Percentiles rank a stretch among this genome's conserved stretches.
These are phyloP conservation scores for Boletus coccyginus DNA, from an alignment of 768 basidiomycete species.

Conservation along the genomic window DNA sequence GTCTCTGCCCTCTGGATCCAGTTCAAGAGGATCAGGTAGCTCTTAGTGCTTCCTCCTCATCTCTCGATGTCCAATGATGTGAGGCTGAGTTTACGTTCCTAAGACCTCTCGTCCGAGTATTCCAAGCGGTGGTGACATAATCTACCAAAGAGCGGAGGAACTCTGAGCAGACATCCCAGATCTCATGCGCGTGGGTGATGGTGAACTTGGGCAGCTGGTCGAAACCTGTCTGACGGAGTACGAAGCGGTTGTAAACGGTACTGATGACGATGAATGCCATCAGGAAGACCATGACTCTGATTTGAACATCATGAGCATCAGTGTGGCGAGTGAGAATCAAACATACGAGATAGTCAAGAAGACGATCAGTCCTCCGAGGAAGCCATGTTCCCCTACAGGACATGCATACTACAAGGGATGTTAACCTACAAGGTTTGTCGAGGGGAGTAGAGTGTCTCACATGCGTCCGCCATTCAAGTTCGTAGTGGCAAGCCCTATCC, in stretches of 20 bases:
- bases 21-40: conserved; percentile 25
- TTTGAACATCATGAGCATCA: neutral
- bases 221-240: conserved; percentile 65
- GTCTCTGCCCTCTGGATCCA: neutral
- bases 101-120: conserved; percentile 15
- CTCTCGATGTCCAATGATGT: conserved; percentile 33
- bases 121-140: conserved; percentile 9
- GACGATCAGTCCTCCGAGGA: conserved; percentile 50
- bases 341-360: conserved; percentile 61
- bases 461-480: conserved; percentile 82
- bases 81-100: conserved; percentile 21
- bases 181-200: conserved; percentile 22
- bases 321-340: neutral
- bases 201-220: conserved; percentile 72
- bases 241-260: conserved; percentile 75
- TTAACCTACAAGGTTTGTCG: neutral
- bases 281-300: conserved; percentile 54
- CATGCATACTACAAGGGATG: conserved; percentile 57
- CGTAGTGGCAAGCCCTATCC: conserved; percentile 68
- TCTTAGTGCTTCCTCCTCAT: conserved; percentile 29
- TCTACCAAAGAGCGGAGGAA: conserved; percentile 14
- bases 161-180: conserved; percentile 21
- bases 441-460: conserved; percentile 40
- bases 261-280: conserved; percentile 66
- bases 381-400: conserved; percentile 56